A percentile compares a stretch with the other conserved stretches of the same genome.
Conservation (phyloP, 768 basidiomycete species). For the Pleurotus eryngii region DNA sequence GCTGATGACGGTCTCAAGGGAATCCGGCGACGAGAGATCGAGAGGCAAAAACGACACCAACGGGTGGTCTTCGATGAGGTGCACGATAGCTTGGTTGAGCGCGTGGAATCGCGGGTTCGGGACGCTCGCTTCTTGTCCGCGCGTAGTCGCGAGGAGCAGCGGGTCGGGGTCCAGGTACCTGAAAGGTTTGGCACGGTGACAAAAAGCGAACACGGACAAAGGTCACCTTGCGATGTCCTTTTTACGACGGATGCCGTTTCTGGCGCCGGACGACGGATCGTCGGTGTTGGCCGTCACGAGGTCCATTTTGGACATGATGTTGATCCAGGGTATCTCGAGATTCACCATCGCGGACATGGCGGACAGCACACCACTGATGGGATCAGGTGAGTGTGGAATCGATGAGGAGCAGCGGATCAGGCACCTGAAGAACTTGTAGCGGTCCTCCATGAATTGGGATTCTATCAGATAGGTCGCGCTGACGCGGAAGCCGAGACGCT, state of each 20-base stretch:
- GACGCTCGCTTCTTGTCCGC: conserved; percentile 51
- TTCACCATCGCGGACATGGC: conserved; percentile 99
- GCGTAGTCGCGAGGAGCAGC: conserved; percentile 67
- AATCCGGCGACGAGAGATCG: conserved; percentile 86
- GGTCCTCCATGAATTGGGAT: conserved; percentile 99
- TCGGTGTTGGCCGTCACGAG: conserved; percentile 71
- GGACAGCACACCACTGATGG: conserved; percentile 79
- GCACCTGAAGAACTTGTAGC: conserved; percentile 95
- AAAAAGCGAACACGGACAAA: background rate
- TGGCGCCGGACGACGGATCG: conserved; percentile 48
- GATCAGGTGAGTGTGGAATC: conserved; percentile 9
- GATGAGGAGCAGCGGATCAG: background rate
- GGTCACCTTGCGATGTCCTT: conserved; percentile 82
- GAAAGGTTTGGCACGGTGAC: conserved; percentile 6
- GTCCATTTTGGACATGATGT: conserved; percentile 99
- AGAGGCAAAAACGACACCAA: conserved; percentile 95
- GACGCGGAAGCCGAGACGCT: conserved; percentile 77
- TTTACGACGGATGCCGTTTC: conserved; percentile 70
- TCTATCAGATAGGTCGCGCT: conserved; percentile 93
- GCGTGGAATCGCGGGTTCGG: conserved; percentile 85
- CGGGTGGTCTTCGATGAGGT: conserved; percentile 98
- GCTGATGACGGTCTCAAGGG: conserved; percentile 85
- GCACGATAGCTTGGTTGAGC: conserved; percentile 92
- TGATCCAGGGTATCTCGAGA: conserved; percentile 95
- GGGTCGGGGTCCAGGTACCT: conserved; percentile 97